Conservation (phyloP, 148 eudicot genomes). For the Rhododendron kiyosumense region DNA sequence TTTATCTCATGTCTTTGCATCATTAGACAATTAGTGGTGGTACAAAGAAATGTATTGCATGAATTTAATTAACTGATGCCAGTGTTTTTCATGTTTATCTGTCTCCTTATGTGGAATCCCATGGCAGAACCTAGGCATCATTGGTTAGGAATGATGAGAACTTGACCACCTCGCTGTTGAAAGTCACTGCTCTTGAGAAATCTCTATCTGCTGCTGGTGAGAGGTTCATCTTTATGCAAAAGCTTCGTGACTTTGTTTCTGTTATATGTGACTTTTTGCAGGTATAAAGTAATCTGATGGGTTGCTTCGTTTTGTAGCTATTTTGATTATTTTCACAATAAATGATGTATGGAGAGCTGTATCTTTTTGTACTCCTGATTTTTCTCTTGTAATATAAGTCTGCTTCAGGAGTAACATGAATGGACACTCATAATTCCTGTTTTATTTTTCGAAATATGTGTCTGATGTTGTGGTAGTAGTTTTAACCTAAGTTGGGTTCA, state of each 20-base stretch:
- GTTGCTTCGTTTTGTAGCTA: slow-evolving; percentile 5
- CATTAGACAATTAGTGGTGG: not conserved
- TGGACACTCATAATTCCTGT: not conserved
- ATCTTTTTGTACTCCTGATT: not conserved
- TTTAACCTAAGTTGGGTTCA: not conserved
- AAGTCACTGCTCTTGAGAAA: slow-evolving; percentile 58
- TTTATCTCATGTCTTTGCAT: not conserved
- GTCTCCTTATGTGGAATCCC: slow-evolving; percentile 60
- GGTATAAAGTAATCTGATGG: slow-evolving; percentile 49
- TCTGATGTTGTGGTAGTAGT: not conserved
- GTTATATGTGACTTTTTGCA: slow-evolving; percentile 91
- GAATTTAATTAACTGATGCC: not conserved
- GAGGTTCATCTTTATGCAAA: slow-evolving; percentile 97
- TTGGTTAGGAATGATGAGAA: slow-evolving; percentile 65
- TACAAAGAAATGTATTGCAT: not conserved
- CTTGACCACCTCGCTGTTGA: slow-evolving; percentile 56
- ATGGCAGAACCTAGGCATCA: slow-evolving; percentile 54
- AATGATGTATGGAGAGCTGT: not conserved
- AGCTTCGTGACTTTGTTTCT: slow-evolving; percentile 92
- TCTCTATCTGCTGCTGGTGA: slow-evolving; percentile 76
- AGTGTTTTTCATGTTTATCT: not conserved
- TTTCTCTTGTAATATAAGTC: not conserved
- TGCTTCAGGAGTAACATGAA: not conserved
- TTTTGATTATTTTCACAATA: not conserved
- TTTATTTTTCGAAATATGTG: not conserved